Base-by-base conservation (phyloP, 306 rosid species). In the Citrullus colocynthis region DNA sequence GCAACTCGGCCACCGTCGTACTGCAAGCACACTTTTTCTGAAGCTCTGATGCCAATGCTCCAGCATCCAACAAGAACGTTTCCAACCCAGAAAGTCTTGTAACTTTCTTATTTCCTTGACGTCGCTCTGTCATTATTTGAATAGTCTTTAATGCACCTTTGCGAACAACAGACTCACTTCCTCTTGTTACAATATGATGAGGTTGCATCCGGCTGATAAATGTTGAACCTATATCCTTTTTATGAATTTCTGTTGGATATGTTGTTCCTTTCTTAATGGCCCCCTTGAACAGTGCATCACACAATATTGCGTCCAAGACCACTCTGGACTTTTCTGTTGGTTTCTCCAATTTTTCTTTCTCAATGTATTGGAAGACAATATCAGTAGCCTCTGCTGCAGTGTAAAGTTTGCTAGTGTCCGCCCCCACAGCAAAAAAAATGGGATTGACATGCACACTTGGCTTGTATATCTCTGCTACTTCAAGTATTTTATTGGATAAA, bases 1-100 rank as follows among this genome's bases (percentile, higher is more conserved):
- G 97, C 79, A 94, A 86, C 82, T 92, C 98, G 76, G 86, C 87
- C 75, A 89, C 88, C 11, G 97, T 57, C 49, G 98, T 94, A 81
- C 98, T 94, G 86, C 97, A 94, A 41, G 98, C 97, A 83, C 89
- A 94, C 88, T 90, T 93, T 83, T 93, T 92, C 89, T 92, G 96
- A 80, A 94, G 91, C 79, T 92, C 98, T 49, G 95, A 92, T 58
- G 97, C 97, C 85, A 94, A 84, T 75, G 93, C 86, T 74, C 90
- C 97, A 78, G 95, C 89, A 88, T 94, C 96, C 51, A 94, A 72
- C 84, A 94, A 85, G 87, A 92, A 94, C 5, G 88, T 75, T 79
- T 94, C 96, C 91, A 94, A 81, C 41, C 98, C 97, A 0, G 96
- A 87, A 76, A 94, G 86, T 81, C 89, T 92, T 32, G 98, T 94